Evolutionary conservation across 441 rosid genomes (phyloP).

Genomic region (Daphne laureola): DNA sequence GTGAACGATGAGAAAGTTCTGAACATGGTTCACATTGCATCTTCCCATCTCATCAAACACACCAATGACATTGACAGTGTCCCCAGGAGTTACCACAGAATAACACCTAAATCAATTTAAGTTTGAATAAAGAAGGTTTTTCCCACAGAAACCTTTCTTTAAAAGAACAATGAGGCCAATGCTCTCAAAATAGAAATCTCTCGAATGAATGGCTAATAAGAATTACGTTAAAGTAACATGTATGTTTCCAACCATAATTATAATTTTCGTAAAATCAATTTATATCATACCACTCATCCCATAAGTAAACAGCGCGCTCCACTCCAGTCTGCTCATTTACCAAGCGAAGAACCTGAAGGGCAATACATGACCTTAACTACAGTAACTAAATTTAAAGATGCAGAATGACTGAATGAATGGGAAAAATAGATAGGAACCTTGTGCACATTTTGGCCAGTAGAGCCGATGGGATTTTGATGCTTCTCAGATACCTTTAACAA

Average conservation of each 20-base stretch:
- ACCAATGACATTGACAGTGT: slow-evolving; percentile 86
- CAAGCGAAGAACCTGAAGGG: slow-evolving; percentile 83
- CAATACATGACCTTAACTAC: slow-evolving; percentile 18
- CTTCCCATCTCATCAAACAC: slow-evolving; percentile 73
- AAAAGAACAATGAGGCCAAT: too few species aligned
- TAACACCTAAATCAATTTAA: slow-evolving; percentile 50
- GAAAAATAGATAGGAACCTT: slow-evolving; percentile 45
- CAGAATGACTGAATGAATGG: not conserved
- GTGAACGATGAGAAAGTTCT: slow-evolving; percentile 75
- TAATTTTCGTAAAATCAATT: slow-evolving; percentile 1
- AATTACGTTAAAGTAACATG: not conserved
- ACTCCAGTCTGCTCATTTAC: slow-evolving; percentile 86
- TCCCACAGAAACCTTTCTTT: too few species aligned
- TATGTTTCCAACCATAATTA: slow-evolving; percentile 4
- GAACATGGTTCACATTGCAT: slow-evolving; percentile 60
- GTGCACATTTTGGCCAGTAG: slow-evolving; percentile 35
- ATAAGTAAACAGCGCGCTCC: slow-evolving; percentile 64
- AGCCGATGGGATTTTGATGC: slow-evolving; percentile 28
- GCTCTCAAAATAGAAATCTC: too few species aligned
- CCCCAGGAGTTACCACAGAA: slow-evolving; percentile 87
- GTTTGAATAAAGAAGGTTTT: too few species aligned
- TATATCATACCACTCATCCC: slow-evolving; percentile 75
- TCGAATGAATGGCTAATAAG: too few species aligned
- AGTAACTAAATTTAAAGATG: slow-evolving; percentile 16
- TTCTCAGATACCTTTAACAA: slow-evolving; percentile 69